Percentiles rank a stretch among this genome's conserved stretches.
Conservation (phyloP, 2,329 filamentous ascomycete genomes). For the Cordyceps cicadae region DNA sequence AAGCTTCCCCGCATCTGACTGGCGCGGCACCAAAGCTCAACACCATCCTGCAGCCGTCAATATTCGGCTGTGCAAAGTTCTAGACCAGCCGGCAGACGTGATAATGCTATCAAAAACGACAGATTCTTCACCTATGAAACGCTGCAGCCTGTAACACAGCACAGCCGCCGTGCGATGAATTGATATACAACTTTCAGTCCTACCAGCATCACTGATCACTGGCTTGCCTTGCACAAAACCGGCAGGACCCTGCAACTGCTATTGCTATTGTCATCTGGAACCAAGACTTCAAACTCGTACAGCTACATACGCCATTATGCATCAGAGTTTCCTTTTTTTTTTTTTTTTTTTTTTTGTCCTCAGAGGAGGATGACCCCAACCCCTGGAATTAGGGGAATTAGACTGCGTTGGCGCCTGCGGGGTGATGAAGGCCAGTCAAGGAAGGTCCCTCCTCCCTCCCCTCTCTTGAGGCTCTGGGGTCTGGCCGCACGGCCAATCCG, state of each 20-base stretch:
- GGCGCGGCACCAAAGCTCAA: background rate
- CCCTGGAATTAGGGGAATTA: background rate
- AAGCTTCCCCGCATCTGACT: conserved; percentile 8
- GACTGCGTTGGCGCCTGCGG: background rate
- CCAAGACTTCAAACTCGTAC: background rate
- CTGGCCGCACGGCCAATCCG: conserved; percentile 7
- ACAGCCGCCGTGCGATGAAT: background rate
- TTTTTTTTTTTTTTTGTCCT: background rate
- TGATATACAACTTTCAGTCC: background rate
- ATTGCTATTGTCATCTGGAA: background rate
- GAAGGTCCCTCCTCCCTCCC: too few relatives aligned
- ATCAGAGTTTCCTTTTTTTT: background rate
- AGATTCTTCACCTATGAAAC: background rate
- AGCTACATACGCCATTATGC: conserved; percentile 10
- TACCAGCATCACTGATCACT: background rate
- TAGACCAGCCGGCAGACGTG: background rate
- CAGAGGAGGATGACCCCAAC: background rate
- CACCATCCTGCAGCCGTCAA: conserved; percentile 1
- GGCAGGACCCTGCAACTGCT: conserved; percentile 8
- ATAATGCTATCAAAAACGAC: background rate
- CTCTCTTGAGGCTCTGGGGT: conserved; percentile 4
- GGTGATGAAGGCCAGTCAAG: background rate
- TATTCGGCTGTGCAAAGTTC: background rate
- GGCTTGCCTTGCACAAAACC: background rate
- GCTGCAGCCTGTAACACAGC: background rate